Conservation (phyloP, 2,329 filamentous ascomycete genomes). For the Apiospora saccharicola region DNA sequence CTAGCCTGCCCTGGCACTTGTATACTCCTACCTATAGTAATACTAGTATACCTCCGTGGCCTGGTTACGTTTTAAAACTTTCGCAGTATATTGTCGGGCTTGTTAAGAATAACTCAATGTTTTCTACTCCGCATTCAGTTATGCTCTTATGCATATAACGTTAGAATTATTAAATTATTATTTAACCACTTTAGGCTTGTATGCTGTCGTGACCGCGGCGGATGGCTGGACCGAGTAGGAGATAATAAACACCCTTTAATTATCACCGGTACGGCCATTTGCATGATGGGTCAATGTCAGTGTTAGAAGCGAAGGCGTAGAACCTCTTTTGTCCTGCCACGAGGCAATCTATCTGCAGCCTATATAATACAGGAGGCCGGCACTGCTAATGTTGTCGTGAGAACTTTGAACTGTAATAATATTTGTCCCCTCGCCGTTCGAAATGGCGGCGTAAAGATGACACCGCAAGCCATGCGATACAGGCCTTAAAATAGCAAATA, state of each 20-base stretch:
- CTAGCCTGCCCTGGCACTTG: too few relatives aligned
- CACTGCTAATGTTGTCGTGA: conserved; percentile 22
- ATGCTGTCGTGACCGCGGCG: too few relatives aligned
- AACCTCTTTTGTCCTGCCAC: conserved; percentile 37
- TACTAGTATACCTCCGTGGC: too few relatives aligned
- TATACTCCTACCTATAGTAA: too few relatives aligned
- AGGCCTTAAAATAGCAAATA: background rate
- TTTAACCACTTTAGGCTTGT: background rate
- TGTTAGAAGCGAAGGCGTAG: conserved; percentile 32
- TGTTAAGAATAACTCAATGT: background rate
- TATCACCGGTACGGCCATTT: background rate
- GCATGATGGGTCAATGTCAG: background rate
- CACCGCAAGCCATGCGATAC: conserved; percentile 1
- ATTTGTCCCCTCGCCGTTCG: conserved; percentile 6
- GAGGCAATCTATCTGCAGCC: conserved; percentile 39
- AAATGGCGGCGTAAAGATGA: background rate
- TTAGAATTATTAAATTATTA: too few relatives aligned
- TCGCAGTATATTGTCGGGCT: background rate
- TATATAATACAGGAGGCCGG: conserved; percentile 38
- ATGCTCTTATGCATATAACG: background rate
- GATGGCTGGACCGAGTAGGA: too few relatives aligned
- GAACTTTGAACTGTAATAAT: conserved; percentile 4
- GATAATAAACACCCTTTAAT: too few relatives aligned
- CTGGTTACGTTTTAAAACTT: too few relatives aligned
- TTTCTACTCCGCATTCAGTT: background rate